Conservation (phyloP, 148 eudicot species). For the Vaccinium myrtillus region DNA sequence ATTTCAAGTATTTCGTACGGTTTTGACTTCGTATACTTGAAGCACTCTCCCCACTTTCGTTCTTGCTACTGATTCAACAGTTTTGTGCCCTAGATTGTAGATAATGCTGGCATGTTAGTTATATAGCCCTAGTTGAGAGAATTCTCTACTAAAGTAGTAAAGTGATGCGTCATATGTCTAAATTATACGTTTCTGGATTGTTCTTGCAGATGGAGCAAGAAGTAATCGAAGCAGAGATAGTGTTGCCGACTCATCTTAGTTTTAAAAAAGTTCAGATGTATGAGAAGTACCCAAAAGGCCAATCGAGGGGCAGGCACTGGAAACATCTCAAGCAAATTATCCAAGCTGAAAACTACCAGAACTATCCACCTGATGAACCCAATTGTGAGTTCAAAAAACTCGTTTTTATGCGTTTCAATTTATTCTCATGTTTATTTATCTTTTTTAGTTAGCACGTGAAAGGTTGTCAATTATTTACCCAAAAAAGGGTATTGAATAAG, state of each 20-base stretch:
- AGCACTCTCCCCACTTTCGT: no score
- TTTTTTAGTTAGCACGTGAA: not conserved
- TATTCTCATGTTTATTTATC: not conserved
- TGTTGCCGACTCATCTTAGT: slow-evolving; percentile 61
- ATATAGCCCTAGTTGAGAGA: no score
- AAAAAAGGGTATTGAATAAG: not conserved
- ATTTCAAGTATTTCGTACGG: no score
- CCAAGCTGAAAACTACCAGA: slow-evolving; percentile 76
- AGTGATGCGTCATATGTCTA: not conserved
- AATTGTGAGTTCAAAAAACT: slow-evolving; percentile 52
- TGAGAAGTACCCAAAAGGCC: slow-evolving; percentile 94
- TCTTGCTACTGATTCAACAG: no score
- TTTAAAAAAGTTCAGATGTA: slow-evolving; percentile 88
- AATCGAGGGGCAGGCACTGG: slow-evolving; percentile 79
- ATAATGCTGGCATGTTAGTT: no score
- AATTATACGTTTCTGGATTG: not conserved
- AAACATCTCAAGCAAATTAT: slow-evolving; percentile 94
- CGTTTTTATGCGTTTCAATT: not conserved
- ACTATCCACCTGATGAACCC: slow-evolving; percentile 62
- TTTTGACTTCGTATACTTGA: no score
- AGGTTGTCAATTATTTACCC: no score
- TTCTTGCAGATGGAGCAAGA: slow-evolving; percentile 70
- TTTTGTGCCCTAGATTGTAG: no score
- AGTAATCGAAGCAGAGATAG: slow-evolving; percentile 73
- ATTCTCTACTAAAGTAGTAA: no score